A percentile compares a stretch with the other conserved stretches of the same genome.
Conservation (phyloP, 345 rosid species). For the Syzygium oleosum region DNA sequence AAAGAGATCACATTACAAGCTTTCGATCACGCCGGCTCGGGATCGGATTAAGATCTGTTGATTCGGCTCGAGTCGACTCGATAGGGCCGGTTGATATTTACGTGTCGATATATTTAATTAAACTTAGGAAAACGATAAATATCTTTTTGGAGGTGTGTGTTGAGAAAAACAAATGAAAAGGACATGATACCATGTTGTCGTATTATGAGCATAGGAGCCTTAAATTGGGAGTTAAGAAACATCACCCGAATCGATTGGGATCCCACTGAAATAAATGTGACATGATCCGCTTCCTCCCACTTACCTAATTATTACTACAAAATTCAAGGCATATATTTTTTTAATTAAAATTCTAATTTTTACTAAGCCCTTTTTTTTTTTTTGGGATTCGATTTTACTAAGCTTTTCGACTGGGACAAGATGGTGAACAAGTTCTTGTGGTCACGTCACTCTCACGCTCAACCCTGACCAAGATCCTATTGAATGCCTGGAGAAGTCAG, state of each 20-base stretch:
- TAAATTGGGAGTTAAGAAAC: background rate
- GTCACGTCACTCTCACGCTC: background rate
- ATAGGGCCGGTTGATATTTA: background rate
- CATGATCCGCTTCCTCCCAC: background rate
- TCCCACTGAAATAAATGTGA: background rate
- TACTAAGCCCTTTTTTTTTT: background rate
- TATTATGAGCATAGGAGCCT: background rate
- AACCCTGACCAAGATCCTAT: background rate
- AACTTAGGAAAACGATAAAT: background rate
- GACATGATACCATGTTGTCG: background rate
- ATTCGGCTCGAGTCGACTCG: no score
- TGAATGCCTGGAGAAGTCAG: background rate
- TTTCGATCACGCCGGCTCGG: accelerated
- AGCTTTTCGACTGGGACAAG: background rate
- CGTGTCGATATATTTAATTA: background rate
- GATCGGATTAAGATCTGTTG: background rate
- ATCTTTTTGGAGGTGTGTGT: background rate
- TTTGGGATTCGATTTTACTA: background rate
- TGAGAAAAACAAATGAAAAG: background rate
- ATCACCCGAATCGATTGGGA: background rate
- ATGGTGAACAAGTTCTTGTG: no score
- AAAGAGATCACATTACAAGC: accelerated
- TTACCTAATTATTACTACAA: background rate
- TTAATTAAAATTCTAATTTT: no score
- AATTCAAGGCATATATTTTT: background rate